Base-by-base conservation (phyloP, 805 yeast species). In the Wickerhamiella occidentalis region DNA sequence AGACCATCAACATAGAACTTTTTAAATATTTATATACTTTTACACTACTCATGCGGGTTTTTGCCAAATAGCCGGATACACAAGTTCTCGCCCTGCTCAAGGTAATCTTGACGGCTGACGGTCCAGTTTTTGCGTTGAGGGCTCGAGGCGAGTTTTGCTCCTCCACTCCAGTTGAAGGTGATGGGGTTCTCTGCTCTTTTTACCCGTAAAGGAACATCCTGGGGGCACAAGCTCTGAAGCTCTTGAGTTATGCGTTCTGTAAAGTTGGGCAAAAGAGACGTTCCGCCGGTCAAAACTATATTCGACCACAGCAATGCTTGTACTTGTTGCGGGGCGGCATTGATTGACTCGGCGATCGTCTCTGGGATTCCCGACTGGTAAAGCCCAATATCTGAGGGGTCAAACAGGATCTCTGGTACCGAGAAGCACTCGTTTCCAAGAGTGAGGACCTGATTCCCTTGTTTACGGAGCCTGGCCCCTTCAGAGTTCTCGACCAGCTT, bases 361-460 rank as follows among this genome's bases (percentile, higher is more conserved):
- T 78, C 82, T 0, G 82, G 74, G 18, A 94, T 64, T 12, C 96
- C 96, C 0, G 90, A 79, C 56, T 87, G 80, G 50, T 80, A 75
- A 28, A 90, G 69, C 12, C 85, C 86, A 0, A 84, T 73, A 49
- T 85, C 79, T 52, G 79, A 84, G 0, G 99, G 98, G 56, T 82
- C 87, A 64, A 85, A 88, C 30, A 84, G 69, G 1, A 85, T 70
- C 61, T 92, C 99, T 0, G 97, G 96, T 2, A 84, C 76, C 1
- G 85, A 73, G 64, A 92, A 90, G 50, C 96, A 66, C 64, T 92
- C 99, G 63, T 90, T 96, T 22, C 71, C 73, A 5, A 92, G 70
- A 45, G 73, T 67, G 33, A 90, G 66, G 1, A 80, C 71, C 62
- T 88, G 96, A 44, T 78, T 82, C 19, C 60, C 58, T 3, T 50